These are phyloP conservation scores for Gastrolobium villosum DNA, from an alignment of 306 rosid species.

Conservation along the genomic window DNA sequence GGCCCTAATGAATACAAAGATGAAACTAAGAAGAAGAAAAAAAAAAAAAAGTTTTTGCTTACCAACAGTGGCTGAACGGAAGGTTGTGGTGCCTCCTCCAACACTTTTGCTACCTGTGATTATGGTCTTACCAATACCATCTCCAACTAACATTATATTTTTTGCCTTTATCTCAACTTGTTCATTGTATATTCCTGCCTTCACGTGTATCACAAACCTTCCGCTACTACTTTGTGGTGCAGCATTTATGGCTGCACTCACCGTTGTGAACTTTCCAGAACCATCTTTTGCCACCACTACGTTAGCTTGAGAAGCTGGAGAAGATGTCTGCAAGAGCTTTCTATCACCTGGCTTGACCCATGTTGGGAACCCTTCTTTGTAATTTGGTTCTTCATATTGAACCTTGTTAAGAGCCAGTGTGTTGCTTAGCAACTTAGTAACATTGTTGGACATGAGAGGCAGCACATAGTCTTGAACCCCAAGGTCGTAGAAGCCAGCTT, in stretches of 20 bases:
- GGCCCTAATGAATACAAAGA: no score
- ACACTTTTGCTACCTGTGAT: slow-evolving; percentile 88
- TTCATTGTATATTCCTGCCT: slow-evolving; percentile 76
- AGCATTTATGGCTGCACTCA: slow-evolving; percentile 59
- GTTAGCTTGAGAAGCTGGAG: slow-evolving; percentile 56
- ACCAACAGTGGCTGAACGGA: slow-evolving; percentile 86
- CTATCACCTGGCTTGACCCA: slow-evolving; percentile 79
- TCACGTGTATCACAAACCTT: slow-evolving; percentile 78
- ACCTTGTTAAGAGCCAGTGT: slow-evolving; percentile 65
- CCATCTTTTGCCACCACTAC: slow-evolving; percentile 78
- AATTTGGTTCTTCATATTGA: slow-evolving; percentile 34
- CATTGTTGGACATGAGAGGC: slow-evolving; percentile 67
- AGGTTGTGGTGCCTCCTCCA: slow-evolving; percentile 85
- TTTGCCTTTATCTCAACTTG: slow-evolving; percentile 64
- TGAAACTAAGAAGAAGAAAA: no score
- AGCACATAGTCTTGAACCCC: slow-evolving; percentile 54
- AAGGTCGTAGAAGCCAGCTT: slow-evolving; percentile 61
- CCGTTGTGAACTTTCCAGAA: slow-evolving; percentile 62
- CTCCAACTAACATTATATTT: slow-evolving; percentile 80
- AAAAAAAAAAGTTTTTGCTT: no score
- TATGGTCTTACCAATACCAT: slow-evolving; percentile 78
- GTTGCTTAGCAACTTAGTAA: slow-evolving; percentile 68
- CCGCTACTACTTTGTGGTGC: slow-evolving; percentile 55
- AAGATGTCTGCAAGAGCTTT: slow-evolving; percentile 64
- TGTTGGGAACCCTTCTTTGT: slow-evolving; percentile 61